Base-by-base conservation (phyloP, 2,329 filamentous ascomycete species). In the Chaetomiaceae sp. region DNA sequence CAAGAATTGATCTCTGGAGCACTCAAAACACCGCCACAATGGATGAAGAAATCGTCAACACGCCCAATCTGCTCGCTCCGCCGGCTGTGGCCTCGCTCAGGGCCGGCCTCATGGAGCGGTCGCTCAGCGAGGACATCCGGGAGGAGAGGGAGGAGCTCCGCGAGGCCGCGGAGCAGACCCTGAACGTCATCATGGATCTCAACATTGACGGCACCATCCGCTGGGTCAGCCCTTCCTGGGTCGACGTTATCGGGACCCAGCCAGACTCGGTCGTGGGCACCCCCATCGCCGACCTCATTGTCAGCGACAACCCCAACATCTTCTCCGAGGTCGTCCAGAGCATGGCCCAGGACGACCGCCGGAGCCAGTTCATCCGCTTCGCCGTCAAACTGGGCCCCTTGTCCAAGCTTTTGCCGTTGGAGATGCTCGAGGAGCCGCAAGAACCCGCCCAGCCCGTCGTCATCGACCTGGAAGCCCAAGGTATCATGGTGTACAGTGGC, bases 191-290 rank as follows among this genome's bases (percentile, higher is more conserved):
- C 68, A 81, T 99, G 67, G 92, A 99, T 73, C 79, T 99, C 60
- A 90, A 91, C 65, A 80, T 97, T 52, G 88, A 96, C 66, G 90
- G 90, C 60, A 87, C 84, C 57, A 87, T 99, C 65, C 88, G 91
- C 72, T 99, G 94, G 89, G 91, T 95, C 64, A 97, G 92, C 69
- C 89, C 91, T 12, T 96, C 92, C 15, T 99, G 94, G 94, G 82
- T 83, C 56, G 91, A 97, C 64, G 87, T 99, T 46, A 87, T 97
- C 56, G 94, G 94, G 54, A 92, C 88, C 4, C 74, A 81, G 40
- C 80, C 85, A 36, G 84, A 88, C 39, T 79, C 82, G 7, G 83
- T 96, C 47, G 80, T 88, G 62, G 89, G 89, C 54, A 85, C 82
- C 60, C 79, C 84, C 57, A 91, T 99, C 59, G 80, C 88, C 52